Percentiles rank a stretch among this genome's conserved stretches.
Evolutionary conservation across 306 rosid species (phyloP).

Genomic region (Dryas alaskensis): DNA sequence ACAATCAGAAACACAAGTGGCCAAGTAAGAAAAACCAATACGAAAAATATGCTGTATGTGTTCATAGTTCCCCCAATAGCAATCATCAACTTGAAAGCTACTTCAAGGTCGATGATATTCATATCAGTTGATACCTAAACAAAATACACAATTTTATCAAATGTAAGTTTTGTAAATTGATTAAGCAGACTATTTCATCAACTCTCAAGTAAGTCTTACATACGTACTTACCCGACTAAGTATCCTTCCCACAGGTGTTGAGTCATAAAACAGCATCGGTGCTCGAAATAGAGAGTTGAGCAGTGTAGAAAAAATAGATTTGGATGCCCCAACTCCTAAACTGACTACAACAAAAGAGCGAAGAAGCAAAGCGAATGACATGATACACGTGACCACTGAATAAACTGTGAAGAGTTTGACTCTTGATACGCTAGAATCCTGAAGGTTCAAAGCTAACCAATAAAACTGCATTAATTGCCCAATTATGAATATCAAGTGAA

Average conservation of each 20-base stretch:
- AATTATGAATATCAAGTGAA: constrained; percentile 27
- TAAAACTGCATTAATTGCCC: constrained; percentile 48
- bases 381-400: constrained; percentile 30
- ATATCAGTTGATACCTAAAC: constrained; percentile 56
- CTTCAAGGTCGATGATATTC: constrained; percentile 51
- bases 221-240: constrained; percentile 49
- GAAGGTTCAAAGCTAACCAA: constrained; percentile 56
- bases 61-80: constrained; percentile 24
- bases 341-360: constrained; percentile 30
- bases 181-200: too few species aligned
- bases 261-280: constrained; percentile 60
- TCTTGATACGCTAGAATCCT: constrained; percentile 24
- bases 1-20: constrained; percentile 46
- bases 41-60: constrained; percentile 29
- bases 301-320: constrained; percentile 36
- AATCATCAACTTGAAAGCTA: constrained; percentile 29
- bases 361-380: constrained; percentile 32
- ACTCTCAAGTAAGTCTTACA: too few species aligned
- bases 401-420: constrained; percentile 39
- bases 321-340: constrained; percentile 47
- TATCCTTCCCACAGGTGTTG: constrained; percentile 67
- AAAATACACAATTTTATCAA: not conserved
- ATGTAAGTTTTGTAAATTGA: not conserved
- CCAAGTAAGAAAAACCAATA: constrained; percentile 52
- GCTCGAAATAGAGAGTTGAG: constrained; percentile 56